phyloP scores from a whole-genome alignment of 2,329 filamentous ascomycete species.

The Colletotrichum orbiculare region DNA sequence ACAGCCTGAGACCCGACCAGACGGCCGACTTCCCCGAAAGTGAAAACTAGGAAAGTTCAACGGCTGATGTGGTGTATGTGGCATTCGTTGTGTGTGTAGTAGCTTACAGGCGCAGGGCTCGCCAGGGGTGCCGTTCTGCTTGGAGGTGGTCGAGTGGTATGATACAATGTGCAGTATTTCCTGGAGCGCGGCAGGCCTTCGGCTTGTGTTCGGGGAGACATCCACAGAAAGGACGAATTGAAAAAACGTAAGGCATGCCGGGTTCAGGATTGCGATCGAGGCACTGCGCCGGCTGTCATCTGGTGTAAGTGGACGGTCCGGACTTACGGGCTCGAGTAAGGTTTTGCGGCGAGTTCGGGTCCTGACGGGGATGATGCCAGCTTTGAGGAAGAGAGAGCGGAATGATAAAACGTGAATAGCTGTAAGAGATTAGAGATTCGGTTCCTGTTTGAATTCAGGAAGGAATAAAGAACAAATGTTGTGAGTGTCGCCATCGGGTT shows the following conservation, averaged over 20 bases:
- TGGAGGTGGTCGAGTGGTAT: slow-evolving; percentile 11
- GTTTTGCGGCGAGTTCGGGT: slow-evolving; percentile 22
- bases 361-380: slow-evolving; percentile 25
- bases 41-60: slow-evolving; percentile 21
- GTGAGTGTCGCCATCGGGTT: too few relatives aligned
- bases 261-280: background rate
- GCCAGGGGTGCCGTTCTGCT: slow-evolving; percentile 11
- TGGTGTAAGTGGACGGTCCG: slow-evolving; percentile 24
- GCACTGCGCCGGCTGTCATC: slow-evolving; percentile 28
- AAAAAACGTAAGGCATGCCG: background rate
- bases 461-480: too few relatives aligned
- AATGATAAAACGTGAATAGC: background rate
- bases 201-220: slow-evolving; percentile 8
- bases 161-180: slow-evolving; percentile 2
- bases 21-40: slow-evolving; percentile 20
- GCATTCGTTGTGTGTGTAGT: background rate
- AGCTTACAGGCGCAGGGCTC: slow-evolving; percentile 8
- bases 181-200: slow-evolving; percentile 24
- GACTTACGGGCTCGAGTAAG: slow-evolving; percentile 9
- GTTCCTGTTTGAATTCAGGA: too few relatives aligned
- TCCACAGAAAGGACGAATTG: slow-evolving; percentile 6
- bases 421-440: too few relatives aligned
- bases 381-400: background rate
- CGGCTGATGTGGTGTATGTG: slow-evolving; percentile 9
- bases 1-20: background rate